These are phyloP conservation scores for Phytophthora uliginosa DNA, from an alignment of 352 stramenopile genomes.

Conservation along the genomic window DNA sequence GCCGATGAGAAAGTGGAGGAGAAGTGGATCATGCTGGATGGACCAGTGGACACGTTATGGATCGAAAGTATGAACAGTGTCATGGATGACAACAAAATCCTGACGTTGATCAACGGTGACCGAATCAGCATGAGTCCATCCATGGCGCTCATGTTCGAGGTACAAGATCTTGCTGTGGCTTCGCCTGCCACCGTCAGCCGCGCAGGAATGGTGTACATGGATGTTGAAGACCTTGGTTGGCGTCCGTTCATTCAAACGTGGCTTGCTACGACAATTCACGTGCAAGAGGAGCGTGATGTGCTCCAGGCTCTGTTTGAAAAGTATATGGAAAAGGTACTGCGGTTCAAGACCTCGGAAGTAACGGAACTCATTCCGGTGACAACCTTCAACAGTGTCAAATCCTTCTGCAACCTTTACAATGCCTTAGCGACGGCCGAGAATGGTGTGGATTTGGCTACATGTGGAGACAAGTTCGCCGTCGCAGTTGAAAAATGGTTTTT, in stretches of 20 bases:
- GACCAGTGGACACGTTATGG: constrained; percentile 90
- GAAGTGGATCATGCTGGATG: constrained; percentile 93
- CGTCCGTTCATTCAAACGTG: constrained; percentile 83
- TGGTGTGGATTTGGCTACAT: constrained; percentile 67
- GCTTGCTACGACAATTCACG: constrained; percentile 68
- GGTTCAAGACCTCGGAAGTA: constrained; percentile 73
- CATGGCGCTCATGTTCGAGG: constrained; percentile 96
- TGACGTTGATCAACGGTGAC: constrained; percentile 90
- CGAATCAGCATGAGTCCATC: constrained; percentile 88
- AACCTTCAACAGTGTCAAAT: constrained; percentile 85
- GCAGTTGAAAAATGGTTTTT: constrained; percentile 89
- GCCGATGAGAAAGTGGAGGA: constrained; percentile 83
- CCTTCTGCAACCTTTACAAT: constrained; percentile 91
- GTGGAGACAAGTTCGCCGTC: constrained; percentile 74
- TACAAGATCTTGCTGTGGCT: constrained; percentile 95
- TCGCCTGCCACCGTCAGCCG: constrained; percentile 95
- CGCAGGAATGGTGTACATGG: constrained; percentile 96
- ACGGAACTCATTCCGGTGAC: constrained; percentile 84
- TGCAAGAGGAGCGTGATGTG: constrained; percentile 76
- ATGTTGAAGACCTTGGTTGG: constrained; percentile 87
- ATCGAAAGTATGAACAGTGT: constrained; percentile 94
- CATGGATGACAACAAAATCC: constrained; percentile 92
- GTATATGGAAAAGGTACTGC: constrained; percentile 81
- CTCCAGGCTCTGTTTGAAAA: constrained; percentile 83
- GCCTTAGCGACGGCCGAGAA: constrained; percentile 76